Percentiles rank a stretch among this genome's conserved stretches.
Evolutionary conservation across 2,329 filamentous ascomycete species (phyloP).

Genomic region (Coniochaeta sp.): DNA sequence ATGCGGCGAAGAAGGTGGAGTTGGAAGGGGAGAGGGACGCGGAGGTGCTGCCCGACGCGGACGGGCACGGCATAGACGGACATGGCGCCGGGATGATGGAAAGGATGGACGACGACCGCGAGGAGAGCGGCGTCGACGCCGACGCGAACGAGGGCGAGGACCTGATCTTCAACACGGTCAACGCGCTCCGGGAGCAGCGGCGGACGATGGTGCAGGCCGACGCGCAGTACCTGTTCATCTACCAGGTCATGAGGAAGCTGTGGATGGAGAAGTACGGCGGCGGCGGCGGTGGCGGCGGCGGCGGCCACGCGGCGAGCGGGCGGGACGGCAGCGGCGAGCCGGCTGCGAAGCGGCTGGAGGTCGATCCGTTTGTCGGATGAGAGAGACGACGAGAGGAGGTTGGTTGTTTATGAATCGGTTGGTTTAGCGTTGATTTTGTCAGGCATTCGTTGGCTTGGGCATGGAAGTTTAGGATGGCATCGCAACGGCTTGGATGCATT

Average conservation of each 20-base stretch:
- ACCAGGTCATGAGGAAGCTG: conserved; percentile 71
- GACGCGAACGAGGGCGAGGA: conserved; percentile 36
- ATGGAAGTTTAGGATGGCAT: background rate
- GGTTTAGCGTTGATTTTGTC: background rate
- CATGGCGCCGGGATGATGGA: background rate
- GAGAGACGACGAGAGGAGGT: background rate
- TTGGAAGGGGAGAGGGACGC: background rate
- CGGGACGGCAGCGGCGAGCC: conserved; percentile 27
- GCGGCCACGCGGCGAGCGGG: conserved; percentile 1
- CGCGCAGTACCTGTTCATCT: conserved; percentile 78
- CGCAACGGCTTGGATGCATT: background rate
- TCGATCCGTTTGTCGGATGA: conserved; percentile 34
- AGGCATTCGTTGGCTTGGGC: background rate
- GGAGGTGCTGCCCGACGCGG: background rate
- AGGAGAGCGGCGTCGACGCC: background rate
- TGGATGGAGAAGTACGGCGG: conserved; percentile 57
- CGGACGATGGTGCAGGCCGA: conserved; percentile 95
- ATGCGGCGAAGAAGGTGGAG: background rate
- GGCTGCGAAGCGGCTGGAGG: conserved; percentile 45
- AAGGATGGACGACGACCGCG: background rate
- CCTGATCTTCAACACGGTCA: conserved; percentile 71
- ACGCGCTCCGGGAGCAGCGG: conserved; percentile 75
- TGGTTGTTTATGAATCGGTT: background rate
- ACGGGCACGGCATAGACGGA: background rate
- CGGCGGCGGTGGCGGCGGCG: background rate